Conservation (phyloP, 2,329 filamentous ascomycete species). For the Epichloe hybrida region DNA sequence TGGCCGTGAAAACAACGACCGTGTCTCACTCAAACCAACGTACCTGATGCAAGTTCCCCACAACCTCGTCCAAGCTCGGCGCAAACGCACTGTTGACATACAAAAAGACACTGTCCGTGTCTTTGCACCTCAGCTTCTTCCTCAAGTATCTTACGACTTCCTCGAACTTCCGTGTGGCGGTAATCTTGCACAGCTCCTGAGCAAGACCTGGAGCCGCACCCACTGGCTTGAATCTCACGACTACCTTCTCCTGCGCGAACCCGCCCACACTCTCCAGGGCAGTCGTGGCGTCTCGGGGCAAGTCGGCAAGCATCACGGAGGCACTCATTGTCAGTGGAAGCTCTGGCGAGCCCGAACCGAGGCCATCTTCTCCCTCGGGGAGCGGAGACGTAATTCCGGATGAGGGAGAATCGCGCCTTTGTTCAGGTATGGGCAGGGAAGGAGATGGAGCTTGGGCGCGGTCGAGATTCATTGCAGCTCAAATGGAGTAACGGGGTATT, state of each 20-base stretch:
- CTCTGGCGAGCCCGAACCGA: constrained; percentile 30
- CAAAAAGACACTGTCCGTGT: constrained; percentile 66
- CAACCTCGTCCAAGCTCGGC: constrained; percentile 81
- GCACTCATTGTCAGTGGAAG: constrained; percentile 56
- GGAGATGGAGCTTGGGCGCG: not conserved
- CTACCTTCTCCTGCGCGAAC: constrained; percentile 43
- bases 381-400: constrained; percentile 20
- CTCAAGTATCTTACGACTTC: constrained; percentile 71
- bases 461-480: not conserved
- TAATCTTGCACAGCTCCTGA: constrained; percentile 71
- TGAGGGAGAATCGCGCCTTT: constrained; percentile 13
- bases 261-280: constrained; percentile 50
- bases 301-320: constrained; percentile 46
- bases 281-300: constrained; percentile 52
- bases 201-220: constrained; percentile 66
- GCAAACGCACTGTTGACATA: constrained; percentile 94
- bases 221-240: constrained; percentile 79
- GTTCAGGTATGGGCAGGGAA: constrained; percentile 5
- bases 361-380: constrained; percentile 24
- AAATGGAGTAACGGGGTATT: not conserved
- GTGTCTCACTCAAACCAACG: constrained; percentile 5
- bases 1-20: not conserved
- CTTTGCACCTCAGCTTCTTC: constrained; percentile 35
- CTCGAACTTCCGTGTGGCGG: constrained; percentile 69
- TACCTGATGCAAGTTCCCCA: constrained; percentile 85